phyloP scores from a whole-genome alignment of 805 yeast species.

The Barnettozyma vustinii region DNA sequence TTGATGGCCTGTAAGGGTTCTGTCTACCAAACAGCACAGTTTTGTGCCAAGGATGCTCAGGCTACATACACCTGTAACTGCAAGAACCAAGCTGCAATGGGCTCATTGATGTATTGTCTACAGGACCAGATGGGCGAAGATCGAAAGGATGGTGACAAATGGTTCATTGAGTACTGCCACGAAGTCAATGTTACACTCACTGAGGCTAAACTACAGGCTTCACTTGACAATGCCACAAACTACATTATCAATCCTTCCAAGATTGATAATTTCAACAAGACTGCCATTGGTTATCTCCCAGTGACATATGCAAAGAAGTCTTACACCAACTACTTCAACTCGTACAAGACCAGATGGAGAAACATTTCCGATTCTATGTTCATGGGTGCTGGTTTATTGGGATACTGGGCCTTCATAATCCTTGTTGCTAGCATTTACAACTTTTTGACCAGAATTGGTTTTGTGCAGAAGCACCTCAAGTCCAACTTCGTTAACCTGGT shows the following conservation, averaged over 20 bases:
- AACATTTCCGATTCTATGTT: slow-evolving; percentile 38
- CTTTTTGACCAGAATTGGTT: slow-evolving; percentile 13
- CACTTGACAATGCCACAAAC: slow-evolving; percentile 41
- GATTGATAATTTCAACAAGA: slow-evolving; percentile 30
- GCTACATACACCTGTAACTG: slow-evolving; percentile 24
- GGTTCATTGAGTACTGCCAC: slow-evolving; percentile 26
- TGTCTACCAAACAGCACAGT: slow-evolving; percentile 18
- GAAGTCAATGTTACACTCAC: slow-evolving; percentile 26
- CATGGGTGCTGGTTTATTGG: slow-evolving; percentile 41
- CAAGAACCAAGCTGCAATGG: slow-evolving; percentile 25
- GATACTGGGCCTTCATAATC: slow-evolving; percentile 44
- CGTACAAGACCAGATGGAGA: slow-evolving; percentile 27
- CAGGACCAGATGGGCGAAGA: slow-evolving; percentile 14
- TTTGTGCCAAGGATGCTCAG: slow-evolving; percentile 21
- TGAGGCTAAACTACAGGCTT: slow-evolving; percentile 27
- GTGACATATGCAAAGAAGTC: slow-evolving; percentile 26
- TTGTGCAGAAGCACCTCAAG: slow-evolving; percentile 15
- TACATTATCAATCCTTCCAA: slow-evolving; percentile 32
- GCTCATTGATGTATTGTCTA: slow-evolving; percentile 28
- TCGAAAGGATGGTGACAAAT: slow-evolving; percentile 14
- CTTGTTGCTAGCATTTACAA: slow-evolving; percentile 33
- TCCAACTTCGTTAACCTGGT: slow-evolving; percentile 11
- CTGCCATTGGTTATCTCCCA: slow-evolving; percentile 32
- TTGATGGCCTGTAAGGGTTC: slow-evolving; percentile 26
- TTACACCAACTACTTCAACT: slow-evolving; percentile 23